These are phyloP conservation scores for Fusarium sp. DNA, from an alignment of 2,329 filamentous ascomycete genomes.

Conservation along the genomic window DNA sequence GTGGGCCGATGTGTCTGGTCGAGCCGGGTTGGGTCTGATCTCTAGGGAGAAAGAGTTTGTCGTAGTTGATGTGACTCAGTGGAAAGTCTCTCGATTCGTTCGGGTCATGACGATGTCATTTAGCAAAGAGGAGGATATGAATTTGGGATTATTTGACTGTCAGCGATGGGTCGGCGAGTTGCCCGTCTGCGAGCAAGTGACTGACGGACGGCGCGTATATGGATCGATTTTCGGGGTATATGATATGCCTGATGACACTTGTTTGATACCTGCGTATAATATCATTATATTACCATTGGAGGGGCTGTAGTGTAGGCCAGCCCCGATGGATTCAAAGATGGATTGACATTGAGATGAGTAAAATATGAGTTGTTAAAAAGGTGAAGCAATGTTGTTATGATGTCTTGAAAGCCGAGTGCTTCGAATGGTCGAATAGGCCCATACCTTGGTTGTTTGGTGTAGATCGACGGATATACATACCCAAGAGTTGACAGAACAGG, in stretches of 20 bases:
- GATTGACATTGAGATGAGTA: not conserved
- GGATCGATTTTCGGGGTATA: slow-evolving; percentile 30
- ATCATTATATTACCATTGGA: slow-evolving; percentile 36
- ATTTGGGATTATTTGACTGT: slow-evolving; percentile 3
- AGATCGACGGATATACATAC: not conserved
- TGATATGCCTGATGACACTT: slow-evolving; percentile 39
- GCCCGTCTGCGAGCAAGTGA: slow-evolving; percentile 15
- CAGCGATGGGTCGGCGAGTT: slow-evolving; percentile 19
- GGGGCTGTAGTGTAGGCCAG: slow-evolving; percentile 1
- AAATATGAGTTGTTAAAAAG: not conserved
- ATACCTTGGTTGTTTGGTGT: not conserved
- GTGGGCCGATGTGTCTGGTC: slow-evolving; percentile 15
- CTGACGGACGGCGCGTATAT: slow-evolving; percentile 29
- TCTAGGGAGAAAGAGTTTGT: slow-evolving; percentile 13
- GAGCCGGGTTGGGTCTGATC: not conserved
- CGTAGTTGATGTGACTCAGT: slow-evolving; percentile 31
- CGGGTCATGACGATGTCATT: slow-evolving; percentile 29
- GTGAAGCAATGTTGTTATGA: not conserved
- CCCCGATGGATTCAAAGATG: not conserved
- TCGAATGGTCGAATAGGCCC: not conserved
- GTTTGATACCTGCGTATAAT: slow-evolving; percentile 47
- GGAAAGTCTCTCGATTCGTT: slow-evolving; percentile 25
- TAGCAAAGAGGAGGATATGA: slow-evolving; percentile 19
- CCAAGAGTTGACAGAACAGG: not conserved
- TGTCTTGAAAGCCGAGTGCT: too few species aligned